These are phyloP conservation scores for Lichtheimia ramosa DNA, from an alignment of 371 early-diverging fungal species.

Conservation along the genomic window DNA sequence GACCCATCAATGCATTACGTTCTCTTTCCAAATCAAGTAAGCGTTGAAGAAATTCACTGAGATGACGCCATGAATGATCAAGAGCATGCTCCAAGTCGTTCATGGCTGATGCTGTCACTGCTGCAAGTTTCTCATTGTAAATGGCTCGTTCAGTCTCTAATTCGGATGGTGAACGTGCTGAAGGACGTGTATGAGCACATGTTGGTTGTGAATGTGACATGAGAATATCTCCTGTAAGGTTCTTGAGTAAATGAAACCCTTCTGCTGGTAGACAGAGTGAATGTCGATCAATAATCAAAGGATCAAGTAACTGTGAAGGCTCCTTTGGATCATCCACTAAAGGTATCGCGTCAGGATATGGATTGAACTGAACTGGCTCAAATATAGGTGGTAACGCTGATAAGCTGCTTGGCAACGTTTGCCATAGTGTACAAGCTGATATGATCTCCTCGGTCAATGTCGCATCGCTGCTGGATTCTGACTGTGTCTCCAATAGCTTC, in stretches of 20 bases:
- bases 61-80: conserved; percentile 45
- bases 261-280: conserved; percentile 65
- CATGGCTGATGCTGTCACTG: conserved; percentile 36
- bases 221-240: conserved; percentile 70
- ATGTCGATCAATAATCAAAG: conserved; percentile 59
- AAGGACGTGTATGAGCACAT: conserved; percentile 70
- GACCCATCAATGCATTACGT: conserved; percentile 35
- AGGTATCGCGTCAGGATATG: conserved; percentile 60
- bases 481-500: conserved; percentile 21
- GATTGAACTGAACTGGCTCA: conserved; percentile 55
- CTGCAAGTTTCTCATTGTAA: conserved; percentile 60
- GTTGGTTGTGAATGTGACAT: conserved; percentile 74
- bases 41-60: conserved; percentile 43
- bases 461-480: conserved; percentile 12
- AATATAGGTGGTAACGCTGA: conserved; percentile 42
- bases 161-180: conserved; percentile 67
- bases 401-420: conserved; percentile 36
- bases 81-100: conserved; percentile 35
- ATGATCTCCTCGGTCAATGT: conserved; percentile 28
- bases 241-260: conserved; percentile 67
- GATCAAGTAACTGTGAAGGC: conserved; percentile 62
- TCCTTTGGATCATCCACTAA: conserved; percentile 61
- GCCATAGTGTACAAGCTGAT: conserved; percentile 39
- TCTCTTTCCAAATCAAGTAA: conserved; percentile 33
- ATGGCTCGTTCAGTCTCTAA: conserved; percentile 70